A percentile compares a stretch with the other conserved stretches of the same genome.
phyloP scores from a whole-genome alignment of 1,139 yeast genomes.

The Saccharomyces hybrid region DNA sequence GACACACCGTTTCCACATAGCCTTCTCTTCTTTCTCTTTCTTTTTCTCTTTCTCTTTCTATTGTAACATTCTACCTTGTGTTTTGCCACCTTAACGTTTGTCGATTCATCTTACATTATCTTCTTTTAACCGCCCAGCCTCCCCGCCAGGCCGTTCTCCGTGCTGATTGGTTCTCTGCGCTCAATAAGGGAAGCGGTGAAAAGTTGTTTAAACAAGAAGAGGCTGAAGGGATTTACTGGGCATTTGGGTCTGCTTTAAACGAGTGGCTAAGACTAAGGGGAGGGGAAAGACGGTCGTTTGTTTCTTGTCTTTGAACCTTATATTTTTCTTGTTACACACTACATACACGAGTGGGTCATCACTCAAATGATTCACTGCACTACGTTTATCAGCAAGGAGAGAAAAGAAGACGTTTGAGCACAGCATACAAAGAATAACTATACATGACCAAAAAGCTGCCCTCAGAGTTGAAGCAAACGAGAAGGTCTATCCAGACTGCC shows the following conservation, averaged over 20 bases:
- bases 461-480: conserved; percentile 42
- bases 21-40: neutral
- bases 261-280: neutral
- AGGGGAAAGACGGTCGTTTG: neutral
- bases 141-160: neutral
- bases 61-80: neutral
- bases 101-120: neutral
- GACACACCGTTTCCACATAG: neutral
- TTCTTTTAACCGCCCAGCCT: neutral
- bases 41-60: neutral
- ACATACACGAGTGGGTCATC: neutral
- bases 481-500: conserved; percentile 61
- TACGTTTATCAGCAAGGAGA: neutral
- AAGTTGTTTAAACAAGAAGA: neutral
- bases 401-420: neutral
- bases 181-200: neutral
- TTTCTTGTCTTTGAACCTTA: neutral
- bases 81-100: neutral
- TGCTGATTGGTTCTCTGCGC: neutral
- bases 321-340: neutral
- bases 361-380: neutral
- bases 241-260: neutral
- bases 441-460: conserved; percentile 57
- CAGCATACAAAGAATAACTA: neutral
- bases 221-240: neutral